phyloP scores from a whole-genome alignment of 2,329 filamentous ascomycete genomes.

The Aspergillus sp. region DNA sequence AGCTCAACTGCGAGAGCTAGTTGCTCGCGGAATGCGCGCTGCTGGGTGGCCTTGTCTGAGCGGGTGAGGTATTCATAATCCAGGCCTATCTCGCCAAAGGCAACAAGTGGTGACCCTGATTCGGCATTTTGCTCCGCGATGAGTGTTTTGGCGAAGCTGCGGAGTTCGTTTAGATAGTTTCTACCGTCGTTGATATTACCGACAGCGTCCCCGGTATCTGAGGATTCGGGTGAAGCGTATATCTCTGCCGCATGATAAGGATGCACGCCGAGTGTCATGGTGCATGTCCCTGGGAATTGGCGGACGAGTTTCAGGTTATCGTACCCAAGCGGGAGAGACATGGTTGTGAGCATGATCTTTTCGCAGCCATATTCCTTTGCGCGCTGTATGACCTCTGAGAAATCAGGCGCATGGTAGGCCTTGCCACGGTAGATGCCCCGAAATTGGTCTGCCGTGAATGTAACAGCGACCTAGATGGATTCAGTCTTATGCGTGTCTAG shows the following conservation, averaged over 20 bases:
- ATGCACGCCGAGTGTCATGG: conserved; percentile 51
- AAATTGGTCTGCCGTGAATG: conserved; percentile 41
- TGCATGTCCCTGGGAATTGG: conserved; percentile 36
- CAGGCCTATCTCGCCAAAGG: conserved; percentile 52
- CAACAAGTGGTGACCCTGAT: conserved; percentile 36
- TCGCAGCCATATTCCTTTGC: conserved; percentile 21
- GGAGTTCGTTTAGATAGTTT: conserved; percentile 10
- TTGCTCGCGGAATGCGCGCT: conserved; percentile 43
- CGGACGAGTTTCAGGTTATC: conserved; percentile 42
- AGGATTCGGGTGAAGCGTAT: conserved; percentile 21
- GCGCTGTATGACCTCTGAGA: conserved; percentile 30
- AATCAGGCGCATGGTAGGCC: conserved; percentile 49
- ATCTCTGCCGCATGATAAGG: conserved; percentile 52
- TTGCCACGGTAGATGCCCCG: conserved; percentile 53
- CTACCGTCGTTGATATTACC: conserved; percentile 2
- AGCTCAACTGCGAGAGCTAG: conserved; percentile 40
- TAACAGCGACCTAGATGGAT: conserved; percentile 25
- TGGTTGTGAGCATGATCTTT: conserved; percentile 30
- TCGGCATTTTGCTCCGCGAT: conserved; percentile 17
- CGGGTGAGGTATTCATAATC: conserved; percentile 51
- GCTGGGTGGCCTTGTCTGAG: conserved; percentile 44
- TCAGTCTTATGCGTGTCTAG: not conserved
- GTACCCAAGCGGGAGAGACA: conserved; percentile 43
- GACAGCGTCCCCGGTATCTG: not conserved
- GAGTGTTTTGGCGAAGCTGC: conserved; percentile 19